Evolutionary conservation across 225 moss, liverwort and hornwort genomes (phyloP), one percentile per base, ranked within the genome.

Genomic region (Neckera pumila): DNA sequence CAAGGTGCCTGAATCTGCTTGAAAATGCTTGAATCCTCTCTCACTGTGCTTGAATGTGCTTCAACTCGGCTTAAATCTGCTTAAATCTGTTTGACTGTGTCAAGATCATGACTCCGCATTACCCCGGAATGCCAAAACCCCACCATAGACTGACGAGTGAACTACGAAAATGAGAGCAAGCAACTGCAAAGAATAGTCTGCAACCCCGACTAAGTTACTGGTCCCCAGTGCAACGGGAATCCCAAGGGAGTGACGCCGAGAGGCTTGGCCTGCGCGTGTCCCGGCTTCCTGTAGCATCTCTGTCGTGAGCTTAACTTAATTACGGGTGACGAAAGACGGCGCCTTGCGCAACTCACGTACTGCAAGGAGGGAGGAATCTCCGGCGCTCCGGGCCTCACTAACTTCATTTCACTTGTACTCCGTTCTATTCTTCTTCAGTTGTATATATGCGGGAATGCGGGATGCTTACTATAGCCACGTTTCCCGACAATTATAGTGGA

Each of bases 251-350:
- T 15, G n/a, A 27, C 1, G 17, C 4, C 2, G 40, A 57, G 79
- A 38, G 79, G 58, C 79, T 38, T 40, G 79, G 23, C 58, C 58
- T 40, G 72, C 89, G 87, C 62, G 89, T 85, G 91, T 81, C 87
- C 31, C 43, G 61, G 36, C 2, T 17, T 8, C 42, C 86, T 89
- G 84, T 89, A 84, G 72, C 79, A 79, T 5, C 57, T 58, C 38
- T 27, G 7, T 79, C 58, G 58, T 7, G 11, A 27, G 58, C 79
- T 17, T 91, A 89, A 91, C 79, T 17, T 91, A 89, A 91, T 28
- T 87, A 58, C 85, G 45, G 89, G 31, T 78, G 59, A 42, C 51
- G 49, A 87, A 91, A 91, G 91, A 88, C 89, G 89, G 92, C 90
- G 85, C 89, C 49, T 62, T 76, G 87, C 81, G 89, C 89, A 73